Percentiles rank a stretch among this genome's conserved stretches.
Conservation (phyloP, 805 yeast species). For the Candida manassasensis region DNA sequence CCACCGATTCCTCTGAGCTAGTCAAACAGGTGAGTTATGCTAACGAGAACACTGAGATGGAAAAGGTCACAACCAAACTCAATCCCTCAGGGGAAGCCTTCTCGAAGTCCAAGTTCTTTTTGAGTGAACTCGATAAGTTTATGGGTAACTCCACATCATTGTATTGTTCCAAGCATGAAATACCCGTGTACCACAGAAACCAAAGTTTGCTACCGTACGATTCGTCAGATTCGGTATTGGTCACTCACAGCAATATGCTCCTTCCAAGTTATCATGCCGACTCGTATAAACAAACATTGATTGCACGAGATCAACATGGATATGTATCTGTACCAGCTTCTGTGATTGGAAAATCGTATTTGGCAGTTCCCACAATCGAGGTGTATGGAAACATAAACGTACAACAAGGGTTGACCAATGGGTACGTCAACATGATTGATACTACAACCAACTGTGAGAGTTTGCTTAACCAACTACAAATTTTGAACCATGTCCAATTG, state of each 20-base stretch:
- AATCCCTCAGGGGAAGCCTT: constrained; percentile 3
- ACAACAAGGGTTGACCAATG: constrained; percentile 25
- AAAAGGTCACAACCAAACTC: constrained; percentile 8
- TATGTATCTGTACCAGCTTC: constrained; percentile 30
- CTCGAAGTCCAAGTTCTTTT: constrained; percentile 17
- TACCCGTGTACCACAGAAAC: constrained; percentile 14
- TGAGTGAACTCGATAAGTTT: constrained; percentile 22
- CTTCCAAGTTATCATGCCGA: constrained; percentile 33
- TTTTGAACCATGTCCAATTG: constrained; percentile 17
- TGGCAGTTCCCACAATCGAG: constrained; percentile 14
- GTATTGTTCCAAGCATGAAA: constrained; percentile 16
- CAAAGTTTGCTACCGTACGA: constrained; percentile 14
- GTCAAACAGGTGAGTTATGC: constrained; percentile 9
- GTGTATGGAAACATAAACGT: constrained; percentile 14
- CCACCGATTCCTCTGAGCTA: constrained; percentile 15
- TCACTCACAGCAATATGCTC: constrained; percentile 31
- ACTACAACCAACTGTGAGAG: constrained; percentile 21
- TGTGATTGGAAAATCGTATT: constrained; percentile 29
- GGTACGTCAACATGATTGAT: constrained; percentile 23
- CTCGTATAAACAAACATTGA: constrained; percentile 32
- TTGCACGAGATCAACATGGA: constrained; percentile 33
- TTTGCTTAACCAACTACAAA: constrained; percentile 35
- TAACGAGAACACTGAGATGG: constrained; percentile 12
- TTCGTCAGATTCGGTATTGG: constrained; percentile 7
- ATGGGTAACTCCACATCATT: constrained; percentile 20